Conservation (phyloP, 2,329 filamentous ascomycete genomes). For the Blastomyces gilchristii region DNA sequence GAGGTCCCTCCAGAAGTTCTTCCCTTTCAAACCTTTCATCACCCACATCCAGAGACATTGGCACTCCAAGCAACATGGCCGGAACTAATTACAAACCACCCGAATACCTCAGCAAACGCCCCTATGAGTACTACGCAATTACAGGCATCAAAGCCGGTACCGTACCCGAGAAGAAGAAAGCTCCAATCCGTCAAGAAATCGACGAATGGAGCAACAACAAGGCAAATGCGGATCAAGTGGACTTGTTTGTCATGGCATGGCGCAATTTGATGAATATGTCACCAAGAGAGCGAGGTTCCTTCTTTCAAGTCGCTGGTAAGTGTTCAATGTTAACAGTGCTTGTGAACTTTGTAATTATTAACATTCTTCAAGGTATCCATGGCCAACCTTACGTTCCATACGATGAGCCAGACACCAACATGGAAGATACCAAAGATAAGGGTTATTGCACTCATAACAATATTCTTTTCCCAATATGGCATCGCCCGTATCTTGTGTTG, state of each 20-base stretch:
- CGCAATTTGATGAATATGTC: constrained; percentile 6
- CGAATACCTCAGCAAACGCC: constrained; percentile 5
- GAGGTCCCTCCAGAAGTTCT: not conserved
- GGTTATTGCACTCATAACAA: constrained; percentile 65
- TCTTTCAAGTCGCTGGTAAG: constrained; percentile 8
- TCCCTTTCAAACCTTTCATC: not conserved
- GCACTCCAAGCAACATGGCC: not conserved
- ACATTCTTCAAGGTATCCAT: constrained; percentile 54
- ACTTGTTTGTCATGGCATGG: constrained; percentile 7
- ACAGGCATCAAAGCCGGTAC: constrained; percentile 1
- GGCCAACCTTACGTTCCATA: constrained; percentile 56
- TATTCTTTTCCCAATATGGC: constrained; percentile 70
- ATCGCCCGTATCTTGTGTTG: constrained; percentile 64
- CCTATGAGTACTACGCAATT: constrained; percentile 7
- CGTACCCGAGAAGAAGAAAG: constrained; percentile 3
- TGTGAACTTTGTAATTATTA: not conserved
- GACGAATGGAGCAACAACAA: constrained; percentile 6
- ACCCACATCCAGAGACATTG: not conserved
- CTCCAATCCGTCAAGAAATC: constrained; percentile 8
- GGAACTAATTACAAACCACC: not conserved
- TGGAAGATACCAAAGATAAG: constrained; percentile 23
- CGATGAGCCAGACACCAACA: constrained; percentile 46
- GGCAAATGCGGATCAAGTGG: constrained; percentile 3
- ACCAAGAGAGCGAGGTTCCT: not conserved
- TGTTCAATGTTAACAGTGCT: not conserved